Conservation (phyloP, 75 land plant species). For the Isoetes taiwanensis region DNA sequence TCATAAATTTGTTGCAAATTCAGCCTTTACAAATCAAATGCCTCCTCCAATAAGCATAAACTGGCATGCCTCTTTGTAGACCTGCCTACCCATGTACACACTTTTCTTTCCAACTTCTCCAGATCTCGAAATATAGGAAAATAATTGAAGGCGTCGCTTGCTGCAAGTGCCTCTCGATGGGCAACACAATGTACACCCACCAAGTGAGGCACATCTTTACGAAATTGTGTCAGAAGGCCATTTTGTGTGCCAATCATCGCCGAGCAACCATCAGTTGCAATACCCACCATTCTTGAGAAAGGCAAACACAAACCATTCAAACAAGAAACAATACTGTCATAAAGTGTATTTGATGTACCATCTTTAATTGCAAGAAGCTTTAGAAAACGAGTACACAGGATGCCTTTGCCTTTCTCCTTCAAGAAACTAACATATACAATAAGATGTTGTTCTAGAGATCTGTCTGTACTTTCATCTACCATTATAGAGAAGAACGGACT, state of each 20-base stretch:
- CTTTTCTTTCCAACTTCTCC: too few species aligned
- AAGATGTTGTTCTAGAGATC: constrained; percentile 9
- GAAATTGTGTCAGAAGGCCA: constrained; percentile 4
- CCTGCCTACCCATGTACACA: too few species aligned
- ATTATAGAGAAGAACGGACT: constrained; percentile 10
- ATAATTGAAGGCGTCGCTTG: constrained; percentile 4
- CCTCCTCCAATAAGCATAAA: too few species aligned
- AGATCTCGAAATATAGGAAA: background rate
- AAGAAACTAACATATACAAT: constrained; percentile 9
- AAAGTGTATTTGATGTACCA: background rate
- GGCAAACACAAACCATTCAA: background rate
- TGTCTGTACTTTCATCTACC: constrained; percentile 12
- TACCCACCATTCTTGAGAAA: constrained; percentile 3
- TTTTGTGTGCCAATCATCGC: constrained; percentile 8
- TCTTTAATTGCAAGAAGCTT: background rate
- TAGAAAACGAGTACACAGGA: background rate
- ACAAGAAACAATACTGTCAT: background rate
- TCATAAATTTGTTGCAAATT: too few species aligned
- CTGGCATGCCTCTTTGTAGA: too few species aligned
- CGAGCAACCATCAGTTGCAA: constrained; percentile 10
- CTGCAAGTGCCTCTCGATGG: constrained; percentile 8
- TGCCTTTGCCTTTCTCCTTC: background rate
- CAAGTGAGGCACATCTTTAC: background rate
- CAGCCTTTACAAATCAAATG: too few species aligned
- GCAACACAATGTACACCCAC: constrained; percentile 10